A percentile compares a stretch with the other conserved stretches of the same genome.
Evolutionary conservation across 306 rosid genomes (phyloP).

Genomic region (Vigna unguiculata): DNA sequence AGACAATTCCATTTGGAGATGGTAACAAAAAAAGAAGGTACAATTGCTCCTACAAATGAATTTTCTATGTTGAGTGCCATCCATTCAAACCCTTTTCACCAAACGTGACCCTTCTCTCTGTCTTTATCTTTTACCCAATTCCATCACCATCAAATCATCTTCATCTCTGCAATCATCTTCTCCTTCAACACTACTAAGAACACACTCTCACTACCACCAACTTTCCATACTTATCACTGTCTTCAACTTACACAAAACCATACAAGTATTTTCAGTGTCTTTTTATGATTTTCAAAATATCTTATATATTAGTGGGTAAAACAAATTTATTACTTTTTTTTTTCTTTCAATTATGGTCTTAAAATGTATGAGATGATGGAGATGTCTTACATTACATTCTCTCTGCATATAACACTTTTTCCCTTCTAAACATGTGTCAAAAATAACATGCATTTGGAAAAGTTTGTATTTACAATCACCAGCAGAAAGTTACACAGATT

Average conservation of each 20-base stretch:
- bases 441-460: conserved; percentile 23
- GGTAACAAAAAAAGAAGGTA: not conserved
- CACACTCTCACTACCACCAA: not conserved
- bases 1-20: not conserved
- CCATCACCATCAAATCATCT: conserved; percentile 32
- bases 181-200: not conserved
- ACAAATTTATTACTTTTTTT: too few species aligned
- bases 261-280: too few species aligned
- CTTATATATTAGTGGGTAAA: too few species aligned
- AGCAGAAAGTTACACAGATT: conserved; percentile 2
- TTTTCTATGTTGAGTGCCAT: conserved; percentile 37
- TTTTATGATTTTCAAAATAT: too few species aligned
- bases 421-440: not conserved
- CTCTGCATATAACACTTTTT: not conserved
- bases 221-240: not conserved
- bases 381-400: not conserved
- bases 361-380: not conserved
- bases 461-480: conserved; percentile 50
- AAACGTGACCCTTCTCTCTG: conserved; percentile 18
- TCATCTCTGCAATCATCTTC: conserved; percentile 28
- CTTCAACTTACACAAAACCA: too few species aligned
- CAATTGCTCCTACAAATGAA: conserved; percentile 30
- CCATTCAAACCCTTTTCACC: conserved; percentile 49
- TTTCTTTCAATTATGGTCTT: not conserved
- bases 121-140: conserved; percentile 24